Evolutionary conservation across 352 stramenopile genomes (phyloP), one percentile per base, ranked within the genome.

Genomic region (Pythium aphanidermatum): DNA sequence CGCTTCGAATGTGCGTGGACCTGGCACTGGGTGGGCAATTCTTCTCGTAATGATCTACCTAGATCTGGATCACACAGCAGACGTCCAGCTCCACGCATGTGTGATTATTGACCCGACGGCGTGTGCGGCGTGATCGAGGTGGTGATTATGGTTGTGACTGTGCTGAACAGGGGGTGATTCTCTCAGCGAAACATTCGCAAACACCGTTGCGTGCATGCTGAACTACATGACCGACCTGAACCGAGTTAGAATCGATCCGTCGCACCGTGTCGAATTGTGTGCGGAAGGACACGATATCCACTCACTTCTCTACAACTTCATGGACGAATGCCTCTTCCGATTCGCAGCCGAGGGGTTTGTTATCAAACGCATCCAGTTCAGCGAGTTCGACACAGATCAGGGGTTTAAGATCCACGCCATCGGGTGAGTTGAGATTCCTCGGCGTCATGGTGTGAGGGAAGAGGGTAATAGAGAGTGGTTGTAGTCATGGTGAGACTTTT

Each of bases 11-110:
- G n/a, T n/a, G n/a, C n/a, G n/a, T n/a, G n/a, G n/a, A n/a, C n/a
- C n/a, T n/a, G n/a, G n/a, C n/a, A n/a, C n/a, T n/a, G n/a, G n/a
- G n/a, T n/a, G n/a, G n/a, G n/a, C 40, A 17, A 37, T 37, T 13
- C 36, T 46, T 46, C 19, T 27, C 25, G 13, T 25, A 11, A 31
- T 16, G 37, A 7, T 16, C 35, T 42, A 21, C 27, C 16, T 40
- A 76, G 77, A 88, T 50, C 51, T 92, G 7, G 63, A 87, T 43
- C 79, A 90, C 56, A 88, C 80, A 20, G 80, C 80, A 23, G 77
- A 90, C 52, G 65, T 92, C 28, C 70, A 90, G 28, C 66, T 89
- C n/a, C 80, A 92, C 46, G 50, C 70, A 11, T 88, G 54, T 42
- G n/a, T n/a, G n/a, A n/a, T n/a, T n/a, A n/a, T n/a, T n/a, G n/a